Evolutionary conservation across 129 eudicot species (phyloP).

Genomic region (Artemisia argyi): DNA sequence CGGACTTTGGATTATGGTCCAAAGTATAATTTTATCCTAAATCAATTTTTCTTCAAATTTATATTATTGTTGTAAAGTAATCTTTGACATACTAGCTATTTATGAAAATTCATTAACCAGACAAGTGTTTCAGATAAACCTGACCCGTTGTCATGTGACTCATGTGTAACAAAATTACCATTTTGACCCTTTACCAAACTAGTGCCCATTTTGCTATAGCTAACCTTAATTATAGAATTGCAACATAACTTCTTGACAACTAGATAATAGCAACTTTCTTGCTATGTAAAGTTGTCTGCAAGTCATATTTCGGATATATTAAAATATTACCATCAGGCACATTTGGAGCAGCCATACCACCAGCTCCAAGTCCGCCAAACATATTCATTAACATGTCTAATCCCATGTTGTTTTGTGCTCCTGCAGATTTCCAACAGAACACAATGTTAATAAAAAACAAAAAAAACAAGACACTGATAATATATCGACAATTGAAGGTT

Average conservation of each 20-base stretch:
- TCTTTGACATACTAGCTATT: background rate
- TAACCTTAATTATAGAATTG: background rate
- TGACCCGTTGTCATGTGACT: background rate
- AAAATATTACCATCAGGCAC: conserved; percentile 52
- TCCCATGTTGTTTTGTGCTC: conserved; percentile 60
- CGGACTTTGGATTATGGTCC: no score
- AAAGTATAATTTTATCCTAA: no score
- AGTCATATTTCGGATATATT: background rate
- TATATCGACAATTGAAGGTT: background rate
- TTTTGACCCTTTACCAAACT: background rate
- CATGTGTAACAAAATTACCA: background rate
- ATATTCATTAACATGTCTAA: conserved; percentile 69
- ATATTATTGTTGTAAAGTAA: no score
- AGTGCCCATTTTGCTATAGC: no score
- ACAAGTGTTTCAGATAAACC: background rate
- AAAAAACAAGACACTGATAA: background rate
- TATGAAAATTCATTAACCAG: background rate
- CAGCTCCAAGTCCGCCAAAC: conserved; percentile 68
- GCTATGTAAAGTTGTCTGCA: background rate
- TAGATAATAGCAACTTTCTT: background rate
- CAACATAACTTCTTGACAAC: background rate
- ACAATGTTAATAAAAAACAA: background rate
- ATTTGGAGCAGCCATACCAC: conserved; percentile 51
- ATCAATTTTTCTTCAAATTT: no score
- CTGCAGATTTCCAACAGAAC: conserved; percentile 31